Conservation (phyloP, 768 basidiomycete species). For the Macrocybe gigantea region DNA sequence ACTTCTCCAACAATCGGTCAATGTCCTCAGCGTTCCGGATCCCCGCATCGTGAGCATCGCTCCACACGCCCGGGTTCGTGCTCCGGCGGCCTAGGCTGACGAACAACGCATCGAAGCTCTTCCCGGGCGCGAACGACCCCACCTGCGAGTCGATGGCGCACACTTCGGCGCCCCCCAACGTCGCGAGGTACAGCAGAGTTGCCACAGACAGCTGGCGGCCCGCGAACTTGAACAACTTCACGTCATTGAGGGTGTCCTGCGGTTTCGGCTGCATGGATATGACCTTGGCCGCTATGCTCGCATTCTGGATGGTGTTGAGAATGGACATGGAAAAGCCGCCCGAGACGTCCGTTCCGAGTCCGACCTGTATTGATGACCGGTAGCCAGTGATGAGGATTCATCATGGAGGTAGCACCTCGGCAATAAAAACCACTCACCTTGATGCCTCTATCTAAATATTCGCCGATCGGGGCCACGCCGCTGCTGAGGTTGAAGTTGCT, state of each 20-base stretch:
- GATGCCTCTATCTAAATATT: slow-evolving; percentile 76
- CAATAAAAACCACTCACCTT: slow-evolving; percentile 47
- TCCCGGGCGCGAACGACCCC: slow-evolving; percentile 76
- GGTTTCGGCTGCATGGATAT: slow-evolving; percentile 40
- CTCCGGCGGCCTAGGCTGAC: slow-evolving; percentile 51
- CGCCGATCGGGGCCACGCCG: slow-evolving; percentile 76
- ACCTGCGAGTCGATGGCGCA: slow-evolving; percentile 62
- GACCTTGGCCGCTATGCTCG: slow-evolving; percentile 78
- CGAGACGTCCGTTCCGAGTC: slow-evolving; percentile 90
- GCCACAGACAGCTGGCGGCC: slow-evolving; percentile 65
- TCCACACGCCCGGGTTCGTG: slow-evolving; percentile 57
- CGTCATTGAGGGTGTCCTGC: slow-evolving; percentile 2
- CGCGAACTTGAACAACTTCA: slow-evolving; percentile 28
- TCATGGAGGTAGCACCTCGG: not conserved
- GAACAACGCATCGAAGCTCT: slow-evolving; percentile 86
- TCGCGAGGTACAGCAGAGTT: slow-evolving; percentile 85
- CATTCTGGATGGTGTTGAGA: slow-evolving; percentile 65
- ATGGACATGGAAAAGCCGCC: slow-evolving; percentile 86
- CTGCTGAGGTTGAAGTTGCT: slow-evolving; percentile 91
- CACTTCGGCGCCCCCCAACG: slow-evolving; percentile 83
- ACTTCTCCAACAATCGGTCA: slow-evolving; percentile 65
- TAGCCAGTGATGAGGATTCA: not conserved
- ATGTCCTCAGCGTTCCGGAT: slow-evolving; percentile 18
- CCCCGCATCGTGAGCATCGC: slow-evolving; percentile 26
- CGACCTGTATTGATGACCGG: slow-evolving; percentile 49